Evolutionary conservation across 768 basidiomycete species (phyloP), one percentile per base, ranked within the genome.

Genomic region (Galerina sulciceps): DNA sequence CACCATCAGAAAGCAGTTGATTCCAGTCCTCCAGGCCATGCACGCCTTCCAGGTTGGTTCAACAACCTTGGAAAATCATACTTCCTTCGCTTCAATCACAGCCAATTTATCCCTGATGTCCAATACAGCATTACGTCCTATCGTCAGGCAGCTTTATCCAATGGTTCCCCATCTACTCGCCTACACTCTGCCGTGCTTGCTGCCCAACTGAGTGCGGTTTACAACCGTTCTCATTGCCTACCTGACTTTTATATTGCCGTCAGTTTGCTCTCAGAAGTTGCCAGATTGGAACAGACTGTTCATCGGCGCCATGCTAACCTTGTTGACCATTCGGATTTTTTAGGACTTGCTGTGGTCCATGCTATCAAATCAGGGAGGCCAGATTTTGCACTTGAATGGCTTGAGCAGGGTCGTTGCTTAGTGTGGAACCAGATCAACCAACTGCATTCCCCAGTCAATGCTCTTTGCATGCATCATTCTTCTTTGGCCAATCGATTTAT

Each of bases 341-440:
- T 62, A 11, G 23, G 14, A 13, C 13, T 34, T 23, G 60, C 50
- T 44, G 60, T n/a, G n/a, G n/a, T n/a, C n/a, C n/a, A n/a, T n/a
- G n/a, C n/a, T n/a, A n/a, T n/a, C n/a, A n/a, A n/a, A 53, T n/a
- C 13, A 4, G 50, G 44, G 15, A 49, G 63, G 18, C 23, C 23
- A 15, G 45, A 62, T 37, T 46, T 38, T 36, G 69, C 69, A 10
- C 31, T 73, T 10, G 67, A 71, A 57, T 67, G 71, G 64, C 49
- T 71, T 44, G 72, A 73, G 44, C 66, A 71, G 42, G 69, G 70
- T 5, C 69, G 68, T 3, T 65, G 65, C 14, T 55, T 69, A 9
- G 64, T 69, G 6, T 72, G 72, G 71, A 62, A 58, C 17, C 67
- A 72, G 44, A 23, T 70, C 6, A 49, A 65, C 18, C 58, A 67